Evolutionary conservation across 2,329 filamentous ascomycete genomes (phyloP), one percentile per base, ranked within the genome.

Genomic region (Pseudogymnoascus sp.): DNA sequence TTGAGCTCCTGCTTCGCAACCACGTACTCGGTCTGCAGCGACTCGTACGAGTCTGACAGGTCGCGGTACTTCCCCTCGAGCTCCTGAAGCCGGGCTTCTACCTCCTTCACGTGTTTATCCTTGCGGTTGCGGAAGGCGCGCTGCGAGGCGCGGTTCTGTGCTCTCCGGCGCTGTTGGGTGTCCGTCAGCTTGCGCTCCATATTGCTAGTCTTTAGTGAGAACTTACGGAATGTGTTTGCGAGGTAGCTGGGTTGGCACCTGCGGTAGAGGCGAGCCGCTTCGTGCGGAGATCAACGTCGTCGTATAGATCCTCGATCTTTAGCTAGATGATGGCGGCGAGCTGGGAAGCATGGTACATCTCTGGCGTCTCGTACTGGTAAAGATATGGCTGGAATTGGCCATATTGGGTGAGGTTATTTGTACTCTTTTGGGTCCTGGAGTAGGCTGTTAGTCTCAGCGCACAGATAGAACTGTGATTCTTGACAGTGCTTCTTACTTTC

Each of bases 21-120:
- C 12, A 68, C 66, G 64, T 73, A 73, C 65, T 74, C 71, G 12
- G 67, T 59, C 62, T 82, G 80, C 21, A 84, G 75, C n/a, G 72
- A 70, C 28, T 76, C 73, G 69, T 85, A 84, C 4, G 82, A 82
- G 61, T 79, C 77, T 65, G 79, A 78, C 62, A 87, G 78, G 35
- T 78, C 77, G 64, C 80, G 80, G 71, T 86, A 83, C 67, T 80
- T 82, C 23, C 81, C 78, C 65, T 80, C 79, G 60, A 84, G 75
- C 16, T 82, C 79, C 56, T 73, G 73, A 33, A 87, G 79, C 68
- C 84, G 79, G 37, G 77, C 71, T 71, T 87, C 84, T 18, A 88
- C 79, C 67, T 87, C 84, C 65, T 82, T 81, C 69, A 86, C 86
- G 65, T 85, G 81, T 71, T 86, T 84, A 69, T 88, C 83, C 69